Conservation (phyloP, 1,284 basidiomycete species). For the Ganoderma meredithae region DNA sequence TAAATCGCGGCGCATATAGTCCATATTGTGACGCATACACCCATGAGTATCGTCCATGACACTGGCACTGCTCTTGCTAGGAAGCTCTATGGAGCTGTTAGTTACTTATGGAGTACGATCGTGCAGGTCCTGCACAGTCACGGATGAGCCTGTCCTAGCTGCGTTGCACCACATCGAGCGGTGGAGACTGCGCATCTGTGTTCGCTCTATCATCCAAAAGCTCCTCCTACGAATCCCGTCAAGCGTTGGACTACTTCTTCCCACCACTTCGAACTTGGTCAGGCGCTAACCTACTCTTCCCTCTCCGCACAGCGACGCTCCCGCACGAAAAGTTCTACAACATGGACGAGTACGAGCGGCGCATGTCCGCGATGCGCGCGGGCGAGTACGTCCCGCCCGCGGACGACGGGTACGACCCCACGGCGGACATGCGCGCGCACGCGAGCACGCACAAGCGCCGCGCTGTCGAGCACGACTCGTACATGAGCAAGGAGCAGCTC, state of each 20-base stretch:
- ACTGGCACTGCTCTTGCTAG: not conserved
- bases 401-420: constrained; percentile 77
- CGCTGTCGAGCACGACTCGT: constrained; percentile 68
- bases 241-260: not conserved
- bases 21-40: not conserved
- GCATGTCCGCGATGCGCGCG: constrained; percentile 82
- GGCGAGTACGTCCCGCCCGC: constrained; percentile 80
- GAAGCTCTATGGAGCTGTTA: too few relatives aligned
- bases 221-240: too few relatives aligned
- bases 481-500: constrained; percentile 79
- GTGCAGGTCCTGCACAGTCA: too few relatives aligned
- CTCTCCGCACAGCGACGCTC: constrained; percentile 68
- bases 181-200: too few relatives aligned
- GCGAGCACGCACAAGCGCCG: constrained; percentile 71
- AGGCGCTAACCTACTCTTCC: constrained; percentile 10
- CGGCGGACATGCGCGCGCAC: constrained; percentile 82
- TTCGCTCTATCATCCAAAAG: not conserved
- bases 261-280: not conserved
- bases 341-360: constrained; percentile 79
- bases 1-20: not conserved
- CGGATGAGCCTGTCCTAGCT: too few relatives aligned
- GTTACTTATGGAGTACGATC: too few relatives aligned
- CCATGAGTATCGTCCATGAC: not conserved
- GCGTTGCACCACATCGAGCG: too few relatives aligned
- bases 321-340: constrained; percentile 94